Evolutionary conservation across 2,329 filamentous ascomycete species (phyloP).

Genomic region (Aspergillus sp.): DNA sequence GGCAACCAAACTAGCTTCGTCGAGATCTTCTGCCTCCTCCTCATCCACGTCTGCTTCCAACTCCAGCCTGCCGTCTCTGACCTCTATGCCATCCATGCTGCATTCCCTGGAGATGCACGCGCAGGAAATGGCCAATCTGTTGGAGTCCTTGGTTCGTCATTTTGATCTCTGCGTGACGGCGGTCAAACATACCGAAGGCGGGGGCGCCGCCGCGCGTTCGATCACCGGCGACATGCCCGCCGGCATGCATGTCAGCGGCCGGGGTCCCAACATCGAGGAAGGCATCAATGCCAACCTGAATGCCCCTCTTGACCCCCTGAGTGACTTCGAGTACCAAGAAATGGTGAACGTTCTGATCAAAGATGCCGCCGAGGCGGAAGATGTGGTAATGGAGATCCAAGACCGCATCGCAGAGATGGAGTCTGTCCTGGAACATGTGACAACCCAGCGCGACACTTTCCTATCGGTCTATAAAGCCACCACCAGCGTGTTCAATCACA

Average conservation of each 20-base stretch:
- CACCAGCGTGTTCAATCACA: conserved; percentile 61
- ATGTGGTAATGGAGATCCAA: conserved; percentile 66
- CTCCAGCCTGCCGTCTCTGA: conserved; percentile 34
- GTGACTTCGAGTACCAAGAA: conserved; percentile 72
- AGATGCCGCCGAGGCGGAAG: conserved; percentile 59
- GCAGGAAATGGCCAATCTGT: conserved; percentile 75
- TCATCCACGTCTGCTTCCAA: conserved; percentile 34
- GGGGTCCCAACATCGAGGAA: conserved; percentile 32
- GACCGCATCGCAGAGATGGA: conserved; percentile 78
- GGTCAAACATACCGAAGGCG: conserved; percentile 84
- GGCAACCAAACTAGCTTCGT: conserved; percentile 40
- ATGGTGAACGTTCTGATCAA: conserved; percentile 74
- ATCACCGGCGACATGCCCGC: conserved; percentile 62
- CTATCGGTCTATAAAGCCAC: conserved; percentile 58
- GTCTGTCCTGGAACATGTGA: conserved; percentile 62
- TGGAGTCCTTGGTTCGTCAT: conserved; percentile 79
- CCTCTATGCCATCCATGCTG: conserved; percentile 55
- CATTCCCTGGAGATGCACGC: conserved; percentile 69
- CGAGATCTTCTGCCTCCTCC: conserved; percentile 35
- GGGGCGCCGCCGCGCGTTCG: conserved; percentile 66
- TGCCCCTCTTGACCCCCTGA: conserved; percentile 66
- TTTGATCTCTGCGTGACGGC: conserved; percentile 93
- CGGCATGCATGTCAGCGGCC: conserved; percentile 45
- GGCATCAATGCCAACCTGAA: conserved; percentile 34
- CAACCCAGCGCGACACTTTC: conserved; percentile 61